phyloP scores from a whole-genome alignment of 2,329 filamentous ascomycete species.

The Ophiocordyceps polyrhachis-furcata region DNA sequence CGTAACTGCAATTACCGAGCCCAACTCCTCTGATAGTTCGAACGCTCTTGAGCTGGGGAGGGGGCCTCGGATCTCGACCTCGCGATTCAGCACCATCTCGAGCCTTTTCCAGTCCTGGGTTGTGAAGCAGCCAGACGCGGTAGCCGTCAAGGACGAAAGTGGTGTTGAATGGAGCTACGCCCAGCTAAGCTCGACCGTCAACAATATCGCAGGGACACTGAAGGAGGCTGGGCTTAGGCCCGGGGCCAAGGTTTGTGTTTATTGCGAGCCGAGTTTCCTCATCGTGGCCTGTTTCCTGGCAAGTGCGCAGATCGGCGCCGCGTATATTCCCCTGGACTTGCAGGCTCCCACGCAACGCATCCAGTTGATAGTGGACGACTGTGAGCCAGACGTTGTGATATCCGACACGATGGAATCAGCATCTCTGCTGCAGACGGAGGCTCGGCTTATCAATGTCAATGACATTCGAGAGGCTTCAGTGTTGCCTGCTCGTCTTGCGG shows the following conservation, averaged over 20 bases:
- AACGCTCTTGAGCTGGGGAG: background rate
- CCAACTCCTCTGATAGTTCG: background rate
- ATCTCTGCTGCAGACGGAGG: background rate
- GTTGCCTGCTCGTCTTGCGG: background rate
- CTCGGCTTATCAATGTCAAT: background rate
- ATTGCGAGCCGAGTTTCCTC: background rate
- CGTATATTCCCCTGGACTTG: background rate
- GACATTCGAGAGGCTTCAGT: background rate
- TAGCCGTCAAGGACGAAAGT: constrained; percentile 1
- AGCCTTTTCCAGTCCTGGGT: background rate
- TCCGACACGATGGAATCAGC: background rate
- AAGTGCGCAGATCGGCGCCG: background rate
- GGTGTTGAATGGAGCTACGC: constrained; percentile 1
- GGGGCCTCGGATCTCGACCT: background rate
- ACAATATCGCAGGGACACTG: background rate
- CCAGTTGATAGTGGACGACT: constrained; percentile 1
- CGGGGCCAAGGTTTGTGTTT: background rate
- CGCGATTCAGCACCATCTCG: background rate
- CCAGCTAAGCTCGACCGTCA: background rate
- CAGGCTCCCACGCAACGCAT: background rate
- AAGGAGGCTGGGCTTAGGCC: background rate
- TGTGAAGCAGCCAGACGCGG: background rate
- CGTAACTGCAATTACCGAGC: background rate
- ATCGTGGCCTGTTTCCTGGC: background rate
- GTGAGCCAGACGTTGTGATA: background rate